Conservation (phyloP, 2,329 filamentous ascomycete species). For the Aspergillus chevalieri region DNA sequence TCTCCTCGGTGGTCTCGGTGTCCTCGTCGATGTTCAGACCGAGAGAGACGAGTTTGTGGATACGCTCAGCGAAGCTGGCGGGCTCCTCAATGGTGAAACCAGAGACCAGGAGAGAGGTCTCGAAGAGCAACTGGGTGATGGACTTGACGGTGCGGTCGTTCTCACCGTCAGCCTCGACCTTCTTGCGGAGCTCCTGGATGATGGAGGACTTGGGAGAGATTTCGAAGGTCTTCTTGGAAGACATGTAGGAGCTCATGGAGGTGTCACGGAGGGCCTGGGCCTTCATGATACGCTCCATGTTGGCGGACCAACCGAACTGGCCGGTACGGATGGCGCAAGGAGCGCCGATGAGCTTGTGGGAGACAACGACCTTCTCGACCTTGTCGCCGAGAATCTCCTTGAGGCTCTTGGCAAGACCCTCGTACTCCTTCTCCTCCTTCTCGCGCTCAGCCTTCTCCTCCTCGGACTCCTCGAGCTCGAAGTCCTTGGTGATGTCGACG, state of each 20-base stretch:
- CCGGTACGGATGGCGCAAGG: constrained; percentile 99
- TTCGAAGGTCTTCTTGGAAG: constrained; percentile 99
- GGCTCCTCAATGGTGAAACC: constrained; percentile 99
- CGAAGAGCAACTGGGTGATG: constrained; percentile 95
- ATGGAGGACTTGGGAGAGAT: constrained; percentile 98
- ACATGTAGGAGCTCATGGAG: constrained; percentile 99
- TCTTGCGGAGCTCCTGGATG: constrained; percentile 98
- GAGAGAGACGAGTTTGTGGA: constrained; percentile 98
- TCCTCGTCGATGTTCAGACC: constrained; percentile 97
- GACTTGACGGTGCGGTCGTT: constrained; percentile 99
- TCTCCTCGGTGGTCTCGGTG: constrained; percentile 61
- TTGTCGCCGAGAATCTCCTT: constrained; percentile 99
- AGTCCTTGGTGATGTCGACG: constrained; percentile 99
- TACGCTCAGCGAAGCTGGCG: constrained; percentile 94
- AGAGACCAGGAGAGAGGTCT: constrained; percentile 96
- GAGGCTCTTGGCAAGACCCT: constrained; percentile 87
- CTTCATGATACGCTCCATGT: constrained; percentile 99
- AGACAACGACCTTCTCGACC: constrained; percentile 99
- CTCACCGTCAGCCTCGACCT: constrained; percentile 96
- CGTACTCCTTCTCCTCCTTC: constrained; percentile 96
- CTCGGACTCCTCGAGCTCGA: constrained; percentile 99
- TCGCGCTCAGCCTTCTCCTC: constrained; percentile 97
- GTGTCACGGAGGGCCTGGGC: constrained; percentile 99
- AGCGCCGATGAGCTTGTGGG: constrained; percentile 89
- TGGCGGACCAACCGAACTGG: constrained; percentile 99